Evolutionary conservation across 495 filamentous ascomycete genomes (phyloP), one percentile per base, ranked within the genome.

Genomic region (Podospora appendiculata): DNA sequence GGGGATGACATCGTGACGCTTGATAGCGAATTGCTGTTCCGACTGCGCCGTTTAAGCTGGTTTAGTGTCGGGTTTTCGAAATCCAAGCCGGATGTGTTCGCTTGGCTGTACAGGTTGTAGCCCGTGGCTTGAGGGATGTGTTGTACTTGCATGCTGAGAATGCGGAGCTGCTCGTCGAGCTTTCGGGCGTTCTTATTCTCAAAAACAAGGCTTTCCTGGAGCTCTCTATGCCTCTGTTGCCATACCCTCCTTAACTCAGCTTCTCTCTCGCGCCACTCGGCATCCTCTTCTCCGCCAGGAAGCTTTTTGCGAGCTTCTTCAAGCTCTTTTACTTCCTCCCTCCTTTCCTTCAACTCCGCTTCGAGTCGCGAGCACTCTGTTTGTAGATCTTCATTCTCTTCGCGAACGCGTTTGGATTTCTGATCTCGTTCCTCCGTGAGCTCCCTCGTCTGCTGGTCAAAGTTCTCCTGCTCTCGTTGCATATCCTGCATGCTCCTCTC

Each of bases 21-120:
- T 7, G 80, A 78, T 10, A 80, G 67, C 13, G 79, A 78, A 58
- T 78, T 83, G 57, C 77, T 76, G 55, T 76, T 77, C 13, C 77
- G 74, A 56, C 77, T 79, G 34, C 79, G 70, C 13, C 79, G 70
- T 48, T 74, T 74, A 50, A 72, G 70, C 71, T 74, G 72, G 41
- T 65, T 73, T 67, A 71, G 60, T 53, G 65, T 60, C 32, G 69
- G 43, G 50, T 64, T 50, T 52, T 81, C 78, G 52, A 77, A 77
- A 54, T 80, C 76, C 32, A 74, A 53, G 8, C 68, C 71, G 4
- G 76, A 70, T 0, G 72, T 64, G 55, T 71, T 77, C 8, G 67
- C 60, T 52, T 76, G 75, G 42, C 64, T 64, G 52, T 70, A 70
- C 25, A 73, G 58, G 12, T 61, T 64, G 32, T 67, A 64, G 32